Evolutionary conservation across 1,139 yeast genomes (phyloP).

Genomic region (Geotrichum europaeum): DNA sequence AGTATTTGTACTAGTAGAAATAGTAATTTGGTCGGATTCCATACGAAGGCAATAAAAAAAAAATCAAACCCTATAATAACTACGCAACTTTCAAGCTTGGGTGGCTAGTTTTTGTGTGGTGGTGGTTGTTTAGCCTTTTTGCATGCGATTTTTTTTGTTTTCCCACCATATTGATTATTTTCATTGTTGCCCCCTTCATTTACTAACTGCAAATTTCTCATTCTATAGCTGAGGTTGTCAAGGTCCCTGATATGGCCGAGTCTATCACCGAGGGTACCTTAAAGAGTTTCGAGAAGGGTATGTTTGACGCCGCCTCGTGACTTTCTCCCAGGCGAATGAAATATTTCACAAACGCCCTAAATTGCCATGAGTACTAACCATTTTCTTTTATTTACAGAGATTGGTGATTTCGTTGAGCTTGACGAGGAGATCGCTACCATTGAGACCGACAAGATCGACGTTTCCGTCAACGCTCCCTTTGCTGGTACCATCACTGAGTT

Average conservation of each 20-base stretch:
- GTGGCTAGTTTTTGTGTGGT: not conserved
- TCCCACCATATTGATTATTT: not conserved
- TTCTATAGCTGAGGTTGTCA: conserved; percentile 43
- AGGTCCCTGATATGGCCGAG: conserved; percentile 99
- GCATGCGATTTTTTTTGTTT: not conserved
- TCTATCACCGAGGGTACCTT: conserved; percentile 97
- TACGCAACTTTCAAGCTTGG: not conserved
- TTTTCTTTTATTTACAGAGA: conserved; percentile 40
- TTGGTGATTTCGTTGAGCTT: conserved; percentile 81
- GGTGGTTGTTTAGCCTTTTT: not conserved
- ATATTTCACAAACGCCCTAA: not conserved
- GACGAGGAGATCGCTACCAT: conserved; percentile 96
- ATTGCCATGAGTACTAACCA: not conserved
- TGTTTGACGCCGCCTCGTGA: conserved; percentile 4
- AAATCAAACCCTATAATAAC: too few species aligned
- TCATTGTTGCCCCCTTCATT: not conserved
- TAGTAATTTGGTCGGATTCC: not conserved
- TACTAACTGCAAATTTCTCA: not conserved
- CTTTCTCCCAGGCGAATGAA: not conserved
- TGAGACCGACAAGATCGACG: conserved; percentile 97
- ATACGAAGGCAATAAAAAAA: not conserved
- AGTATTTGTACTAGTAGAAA: not conserved
- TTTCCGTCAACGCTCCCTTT: conserved; percentile 91
- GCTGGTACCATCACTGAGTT: conserved; percentile 85
- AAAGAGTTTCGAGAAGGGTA: conserved; percentile 54